Base-by-base conservation (phyloP, 2,329 filamentous ascomycete genomes). In the Sporothrix luriei region DNA sequence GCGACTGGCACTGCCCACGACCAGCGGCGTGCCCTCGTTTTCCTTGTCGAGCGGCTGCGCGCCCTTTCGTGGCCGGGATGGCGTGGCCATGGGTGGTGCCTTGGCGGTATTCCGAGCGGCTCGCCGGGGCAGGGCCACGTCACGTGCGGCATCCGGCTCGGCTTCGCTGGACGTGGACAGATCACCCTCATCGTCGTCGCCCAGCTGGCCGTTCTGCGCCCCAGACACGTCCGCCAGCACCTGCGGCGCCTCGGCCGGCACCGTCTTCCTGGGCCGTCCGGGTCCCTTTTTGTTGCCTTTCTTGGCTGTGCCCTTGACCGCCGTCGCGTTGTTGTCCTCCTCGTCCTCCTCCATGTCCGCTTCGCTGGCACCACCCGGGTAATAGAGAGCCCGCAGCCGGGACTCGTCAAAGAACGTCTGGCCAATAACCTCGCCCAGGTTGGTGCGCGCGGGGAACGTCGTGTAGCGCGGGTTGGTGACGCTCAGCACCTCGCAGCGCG, bases 381-480 rank as follows among this genome's bases (percentile, higher is more conserved):
- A 91, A 78, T 93, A 93, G 11, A 91, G 81, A 9, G 87, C 87
- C 68, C 87, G 83, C 52, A 92, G 84, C 75, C 76, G 80, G 13
- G 80, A 76, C 75, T 86, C 82, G 71, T 97, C 90, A 68, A 98
- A 86, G 72, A 88, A 88, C 0, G 93, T 97, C 77, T 96, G 92
- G 24, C 95, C 95, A 70, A 97, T 92, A 68, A 98, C 88, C 78
- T 98, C 95, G 66, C 93, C 91, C 6, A 99, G 84, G 77, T 99
- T 98, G 2, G 94, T 98, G 69, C 93, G 87, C 13, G 86, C 85
- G 19, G 95, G 95, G 74, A 98, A 99, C 76, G 93, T 90, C 0
- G 87, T 92, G 77, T 97, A 99, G 72, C 90, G 90, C 10, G 86
- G 83, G 66, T 91, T 87, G 4, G 91, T 90, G 26, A 94, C 81